Evolutionary conservation across 2,329 filamentous ascomycete species (phyloP), one percentile per base, ranked within the genome.

Genomic region (Neocucurbitaria cava): DNA sequence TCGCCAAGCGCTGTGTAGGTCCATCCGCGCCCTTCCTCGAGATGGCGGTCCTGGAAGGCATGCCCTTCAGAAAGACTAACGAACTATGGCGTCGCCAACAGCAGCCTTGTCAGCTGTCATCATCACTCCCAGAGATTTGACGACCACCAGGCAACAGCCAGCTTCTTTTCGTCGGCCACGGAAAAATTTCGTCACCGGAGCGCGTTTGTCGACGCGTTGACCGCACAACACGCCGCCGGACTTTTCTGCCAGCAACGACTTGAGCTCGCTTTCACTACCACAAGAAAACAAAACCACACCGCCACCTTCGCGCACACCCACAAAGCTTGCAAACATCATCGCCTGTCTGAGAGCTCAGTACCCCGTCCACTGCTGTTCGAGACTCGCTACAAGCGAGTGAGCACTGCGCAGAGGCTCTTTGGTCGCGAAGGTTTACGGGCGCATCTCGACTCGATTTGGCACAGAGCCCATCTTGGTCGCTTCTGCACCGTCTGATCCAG

Each of bases 1-100:
- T 61, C 64, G 59, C 57, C 53, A 56, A 62, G 65, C 64, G 62
- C 63, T 65, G 64, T 65, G 68, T 70, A 70, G 64, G 65, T 72
- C 55, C 46, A 59, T 61, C 62, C 63, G 59, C 62, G 59, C 66
- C 63, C 68, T 62, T 63, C 38, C 46, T 49, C 46, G 40, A 57
- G 62, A 70, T 65, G 62, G 68, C 68, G 58, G 56, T 55, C 58
- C 56, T 61, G 53, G 58, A 66, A 61, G 62, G 65, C 69, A 58
- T 62, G 62, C 63, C 64, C 68, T 68, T 64, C 62, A 59, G 66
- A 61, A 61, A 67, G 59, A 70, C 68, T 69, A 65, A 70, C 68
- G 58, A 65, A 57, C 52, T 59, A 58, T 59, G 54, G 48, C 51
- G 54, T 64, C 57, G 61, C 49, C 54, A 54, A 60, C 62, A 67